phyloP scores from a whole-genome alignment of 2,329 filamentous ascomycete species.

The Beauveria asiatica region DNA sequence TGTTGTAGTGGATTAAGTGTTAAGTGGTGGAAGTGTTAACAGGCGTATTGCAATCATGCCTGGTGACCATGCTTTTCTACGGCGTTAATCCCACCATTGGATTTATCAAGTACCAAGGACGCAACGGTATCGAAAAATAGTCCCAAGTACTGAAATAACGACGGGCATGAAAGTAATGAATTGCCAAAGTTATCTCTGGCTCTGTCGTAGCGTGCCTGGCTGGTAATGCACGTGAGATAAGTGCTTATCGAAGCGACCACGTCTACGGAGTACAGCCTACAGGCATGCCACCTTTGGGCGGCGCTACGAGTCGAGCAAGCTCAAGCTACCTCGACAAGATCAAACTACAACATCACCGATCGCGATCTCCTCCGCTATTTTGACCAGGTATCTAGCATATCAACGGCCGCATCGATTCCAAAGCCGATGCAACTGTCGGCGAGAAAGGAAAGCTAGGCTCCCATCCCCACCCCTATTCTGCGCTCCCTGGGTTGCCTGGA shows the following conservation, averaged over 20 bases:
- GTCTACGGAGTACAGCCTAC: not conserved
- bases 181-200: not conserved
- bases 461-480: constrained; percentile 1
- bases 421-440: not conserved
- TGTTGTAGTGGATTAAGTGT: no score
- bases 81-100: no score
- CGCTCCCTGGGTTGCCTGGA: not conserved
- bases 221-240: constrained; percentile 10
- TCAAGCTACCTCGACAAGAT: not conserved
- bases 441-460: not conserved
- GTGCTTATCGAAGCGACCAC: constrained; percentile 10
- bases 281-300: not conserved
- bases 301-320: not conserved
- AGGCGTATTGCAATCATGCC: no score
- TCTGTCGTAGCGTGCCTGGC: not conserved
- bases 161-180: no score
- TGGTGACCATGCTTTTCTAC: no score
- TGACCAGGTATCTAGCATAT: not conserved
- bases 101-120: no score
- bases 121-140: no score
- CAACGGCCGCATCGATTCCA: not conserved
- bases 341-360: not conserved
- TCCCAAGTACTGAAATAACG: no score
- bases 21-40: no score
- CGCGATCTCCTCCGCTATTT: not conserved